Evolutionary conservation across 805 yeast species (phyloP), one percentile per base, ranked within the genome.

Genomic region (Saccharomycopsis olivae): DNA sequence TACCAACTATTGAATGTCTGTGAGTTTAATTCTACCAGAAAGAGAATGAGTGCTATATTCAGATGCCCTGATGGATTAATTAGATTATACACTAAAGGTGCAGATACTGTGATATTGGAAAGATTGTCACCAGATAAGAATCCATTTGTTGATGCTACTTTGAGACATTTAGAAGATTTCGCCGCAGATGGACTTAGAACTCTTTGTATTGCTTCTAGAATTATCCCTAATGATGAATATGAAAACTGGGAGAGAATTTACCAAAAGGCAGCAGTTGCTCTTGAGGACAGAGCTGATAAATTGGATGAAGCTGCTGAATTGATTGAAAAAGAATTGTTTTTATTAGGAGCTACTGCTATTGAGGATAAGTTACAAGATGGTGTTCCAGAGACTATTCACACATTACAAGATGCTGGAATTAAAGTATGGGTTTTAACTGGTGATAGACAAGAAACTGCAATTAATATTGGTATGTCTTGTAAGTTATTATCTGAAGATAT

Each of bases 341-440:
- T 92, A 29, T 63, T 92, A 14, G 99, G 99, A 29, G 97, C 97
- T 2, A 94, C 98, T 28, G 99, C 98, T 1, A 92, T 92, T 55
- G 99, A 92, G 58, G 99, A 92, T 58, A 89, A 92, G 55, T 65
- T 92, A 35, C 99, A 92, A 62, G 97, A 89, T 43, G 98, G 96
- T 30, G 99, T 92, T 16, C 97, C 99, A 2, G 98, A 92, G 49
- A 87, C 98, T 1, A 94, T 92, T 46, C 92, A 85, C 49, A 83
- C 94, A 4, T 68, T 92, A 41, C 98, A 94, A 57, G 86, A 82
- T 41, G 99, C 99, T 0, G 97, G 97, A 13, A 88, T 94, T 49
- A 89, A 87, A 57, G 75, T 92, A 14, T 92, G 99, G 99, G 96
- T 92, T 18, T 66, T 92, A 37, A 92, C 99, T 2, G 99, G 99